Evolutionary conservation across 2,329 filamentous ascomycete genomes (phyloP), one percentile per base, ranked within the genome.

Genomic region (Exophiala sideris): DNA sequence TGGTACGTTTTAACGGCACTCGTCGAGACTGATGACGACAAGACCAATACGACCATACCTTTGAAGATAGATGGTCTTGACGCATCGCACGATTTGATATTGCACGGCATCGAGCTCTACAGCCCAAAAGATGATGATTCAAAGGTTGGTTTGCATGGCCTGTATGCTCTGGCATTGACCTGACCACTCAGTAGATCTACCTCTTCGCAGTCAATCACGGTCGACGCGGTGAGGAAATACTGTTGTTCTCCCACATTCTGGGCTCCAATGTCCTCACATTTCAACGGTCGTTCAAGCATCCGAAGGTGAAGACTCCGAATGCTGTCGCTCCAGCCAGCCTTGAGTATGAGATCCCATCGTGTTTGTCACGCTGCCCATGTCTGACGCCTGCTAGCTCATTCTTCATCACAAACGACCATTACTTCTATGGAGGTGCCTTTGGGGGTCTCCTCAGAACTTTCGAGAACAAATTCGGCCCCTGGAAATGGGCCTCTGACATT

Each of bases 351-450:
- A 20, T 12, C 32, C 34, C 12, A 18, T 33, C n/a, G 5, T 12
- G n/a, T 2, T 18, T 49, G 3, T 3, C 33, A 12, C n/a, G 14
- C 45, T n/a, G n/a, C 33, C 20, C 6, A 32, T 38, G n/a, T 38
- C 45, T n/a, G 9, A 47, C 12, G 11, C 2, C 16, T 35, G 7
- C 34, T 34, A 56, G 49, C 34, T 59, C 56, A 21, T 59, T 59
- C 38, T 59, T 56, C 49, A 59, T 59, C 49, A 56, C 56, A 14
- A 59, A 59, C 45, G 56, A 59, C 50, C 56, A 59, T 42, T 56
- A 56, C 49, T 56, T 48, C 49, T 59, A 53, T 12, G 48, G 48
- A 12, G 56, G 52, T 4, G 36, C 47, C 8, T 16, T 59, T 9
- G 52, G 52, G 7, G 46, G 52, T 14, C 3, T 52, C 38, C 46